Evolutionary conservation across 306 rosid species (phyloP).

Genomic region (Lupinus albus): DNA sequence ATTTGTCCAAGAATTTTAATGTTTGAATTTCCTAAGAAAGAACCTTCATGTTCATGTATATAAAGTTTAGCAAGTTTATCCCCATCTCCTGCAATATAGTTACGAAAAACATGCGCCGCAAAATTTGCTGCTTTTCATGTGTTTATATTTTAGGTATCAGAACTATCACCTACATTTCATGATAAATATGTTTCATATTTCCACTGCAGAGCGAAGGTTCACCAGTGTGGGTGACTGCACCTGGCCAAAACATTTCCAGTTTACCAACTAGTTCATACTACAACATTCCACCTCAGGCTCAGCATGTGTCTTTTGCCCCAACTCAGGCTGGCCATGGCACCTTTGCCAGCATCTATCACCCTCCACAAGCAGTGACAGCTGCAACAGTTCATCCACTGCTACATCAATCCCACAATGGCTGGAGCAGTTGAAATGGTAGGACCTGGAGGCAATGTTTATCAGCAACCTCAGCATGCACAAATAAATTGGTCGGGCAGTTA

Average conservation of each 20-base stretch:
- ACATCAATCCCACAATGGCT: conserved; percentile 94
- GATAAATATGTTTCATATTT: conserved; percentile 35
- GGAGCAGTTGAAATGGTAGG: conserved; percentile 96
- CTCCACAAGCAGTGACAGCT: conserved; percentile 84
- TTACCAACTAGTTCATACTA: conserved; percentile 82
- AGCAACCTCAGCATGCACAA: conserved; percentile 88
- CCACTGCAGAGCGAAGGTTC: conserved; percentile 82
- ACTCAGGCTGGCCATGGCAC: conserved; percentile 87
- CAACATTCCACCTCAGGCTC: conserved; percentile 88
- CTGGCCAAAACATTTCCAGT: conserved; percentile 80
- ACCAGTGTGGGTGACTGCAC: conserved; percentile 90
- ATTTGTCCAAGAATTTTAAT: conserved; percentile 21
- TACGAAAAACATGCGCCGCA: neutral
- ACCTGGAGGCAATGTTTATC: conserved; percentile 89
- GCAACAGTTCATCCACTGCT: conserved; percentile 84
- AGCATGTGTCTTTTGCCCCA: conserved; percentile 83
- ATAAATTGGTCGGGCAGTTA: conserved; percentile 94
- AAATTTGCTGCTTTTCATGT: neutral
- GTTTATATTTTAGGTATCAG: conserved; percentile 2
- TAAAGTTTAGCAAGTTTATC: conserved; percentile 15
- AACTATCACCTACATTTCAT: conserved; percentile 3
- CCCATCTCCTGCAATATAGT: neutral
- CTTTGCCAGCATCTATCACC: conserved; percentile 86
- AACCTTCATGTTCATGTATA: conserved; percentile 10
- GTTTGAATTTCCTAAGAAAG: neutral